Percentiles rank a stretch among this genome's conserved stretches.
Conservation (phyloP, 139 green algal species). For the Haematococcus sp. region DNA sequence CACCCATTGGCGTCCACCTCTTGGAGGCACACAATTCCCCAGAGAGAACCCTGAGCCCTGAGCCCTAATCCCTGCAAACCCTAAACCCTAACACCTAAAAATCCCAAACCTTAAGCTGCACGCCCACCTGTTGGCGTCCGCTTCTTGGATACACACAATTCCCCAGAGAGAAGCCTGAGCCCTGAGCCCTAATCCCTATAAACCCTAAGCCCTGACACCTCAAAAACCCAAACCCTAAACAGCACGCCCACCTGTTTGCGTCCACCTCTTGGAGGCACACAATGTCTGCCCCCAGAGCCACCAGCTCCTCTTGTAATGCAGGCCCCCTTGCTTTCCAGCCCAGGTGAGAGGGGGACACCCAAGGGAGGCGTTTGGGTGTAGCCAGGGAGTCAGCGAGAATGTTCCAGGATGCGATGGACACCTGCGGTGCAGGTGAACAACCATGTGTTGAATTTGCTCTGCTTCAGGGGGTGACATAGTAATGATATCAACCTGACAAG, state of each 20-base stretch:
- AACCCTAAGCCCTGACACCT: not conserved
- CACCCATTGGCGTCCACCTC: conserved; percentile 42
- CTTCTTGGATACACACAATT: too few species aligned
- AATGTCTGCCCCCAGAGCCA: conserved; percentile 37
- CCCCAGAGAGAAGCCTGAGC: too few species aligned
- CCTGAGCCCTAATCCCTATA: too few species aligned
- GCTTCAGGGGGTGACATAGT: too few species aligned
- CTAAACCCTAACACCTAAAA: too few species aligned
- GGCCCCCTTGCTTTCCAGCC: conserved; percentile 33
- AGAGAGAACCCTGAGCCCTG: too few species aligned
- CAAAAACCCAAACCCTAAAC: not conserved
- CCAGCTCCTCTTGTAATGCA: conserved; percentile 40
- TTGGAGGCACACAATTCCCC: conserved; percentile 47
- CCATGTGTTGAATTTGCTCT: too few species aligned
- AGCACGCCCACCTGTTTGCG: conserved; percentile 15
- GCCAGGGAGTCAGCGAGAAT: not conserved
- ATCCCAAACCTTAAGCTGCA: too few species aligned
- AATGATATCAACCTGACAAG: too few species aligned
- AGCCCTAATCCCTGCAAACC: too few species aligned
- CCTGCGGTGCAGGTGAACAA: too few species aligned
- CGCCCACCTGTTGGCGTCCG: too few species aligned
- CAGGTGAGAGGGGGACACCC: not conserved
- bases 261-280: conserved; percentile 58
- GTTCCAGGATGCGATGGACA: not conserved
- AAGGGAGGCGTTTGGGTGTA: not conserved